Evolutionary conservation across 129 eudicot genomes (phyloP).

Genomic region (Kitagawia praeruptora): DNA sequence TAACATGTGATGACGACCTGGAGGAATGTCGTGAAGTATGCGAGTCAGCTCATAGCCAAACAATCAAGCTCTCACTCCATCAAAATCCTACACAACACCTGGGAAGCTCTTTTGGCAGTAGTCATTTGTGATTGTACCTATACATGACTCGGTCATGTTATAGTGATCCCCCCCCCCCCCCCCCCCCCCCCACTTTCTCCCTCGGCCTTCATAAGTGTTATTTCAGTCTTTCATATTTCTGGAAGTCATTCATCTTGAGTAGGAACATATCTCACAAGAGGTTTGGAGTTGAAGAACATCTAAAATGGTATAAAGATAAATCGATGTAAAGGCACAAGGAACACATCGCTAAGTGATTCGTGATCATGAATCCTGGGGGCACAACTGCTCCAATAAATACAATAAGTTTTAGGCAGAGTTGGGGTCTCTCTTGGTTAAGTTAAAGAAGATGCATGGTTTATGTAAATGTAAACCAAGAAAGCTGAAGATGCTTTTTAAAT

Average conservation of each 20-base stretch:
- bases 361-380: not conserved
- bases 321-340: not conserved
- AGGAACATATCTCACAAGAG: not conserved
- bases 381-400: not conserved
- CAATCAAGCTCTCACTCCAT: slow-evolving; percentile 56
- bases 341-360: not conserved
- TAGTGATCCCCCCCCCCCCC: not conserved
- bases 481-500: not conserved
- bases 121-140: slow-evolving; percentile 19
- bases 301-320: not conserved
- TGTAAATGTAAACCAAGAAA: not conserved
- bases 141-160: not conserved
- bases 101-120: slow-evolving; percentile 61
- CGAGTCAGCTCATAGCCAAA: slow-evolving; percentile 34
- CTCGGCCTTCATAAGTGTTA: not conserved
- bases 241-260: not conserved
- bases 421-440: not conserved
- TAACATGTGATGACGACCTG: slow-evolving; percentile 81
- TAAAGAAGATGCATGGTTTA: not conserved
- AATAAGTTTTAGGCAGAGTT: not conserved
- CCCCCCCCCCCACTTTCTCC: not conserved
- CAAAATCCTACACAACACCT: slow-evolving; percentile 32
- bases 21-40: slow-evolving; percentile 84
- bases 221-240: not conserved
- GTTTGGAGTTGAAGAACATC: not conserved